Conservation (phyloP, 2,329 filamentous ascomycete genomes). For the Fonsecaea multimorphosa region DNA sequence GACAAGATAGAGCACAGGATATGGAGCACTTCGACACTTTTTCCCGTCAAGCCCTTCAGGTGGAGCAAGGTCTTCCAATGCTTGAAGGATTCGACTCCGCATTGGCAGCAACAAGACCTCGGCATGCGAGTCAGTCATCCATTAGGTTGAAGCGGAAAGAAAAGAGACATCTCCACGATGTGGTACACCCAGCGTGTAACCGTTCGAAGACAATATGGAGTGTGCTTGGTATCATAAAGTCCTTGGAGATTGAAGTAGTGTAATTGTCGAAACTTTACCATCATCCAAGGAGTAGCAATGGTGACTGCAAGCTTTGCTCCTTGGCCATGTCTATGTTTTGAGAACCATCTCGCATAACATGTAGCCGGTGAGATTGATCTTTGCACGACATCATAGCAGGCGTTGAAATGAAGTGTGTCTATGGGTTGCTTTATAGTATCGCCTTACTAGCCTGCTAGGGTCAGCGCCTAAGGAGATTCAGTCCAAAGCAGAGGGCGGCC, state of each 20-base stretch:
- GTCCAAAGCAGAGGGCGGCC: background rate
- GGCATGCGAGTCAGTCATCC: constrained; percentile 3
- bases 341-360: background rate
- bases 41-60: background rate
- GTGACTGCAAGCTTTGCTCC: background rate
- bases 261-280: background rate
- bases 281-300: background rate
- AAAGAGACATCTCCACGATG: background rate
- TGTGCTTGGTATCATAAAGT: background rate
- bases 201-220: background rate
- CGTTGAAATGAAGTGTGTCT: background rate
- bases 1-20: background rate
- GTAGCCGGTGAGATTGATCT: background rate
- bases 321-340: constrained; percentile 6
- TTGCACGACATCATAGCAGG: background rate
- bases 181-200: background rate
- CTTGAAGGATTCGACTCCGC: background rate
- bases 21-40: background rate
- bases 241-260: background rate
- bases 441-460: background rate
- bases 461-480: background rate
- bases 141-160: background rate
- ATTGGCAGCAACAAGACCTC: constrained; percentile 5
- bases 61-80: constrained; percentile 1
- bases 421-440: background rate